Conservation (phyloP, 176 grass and related monocot species). For the Oryza officinalis region DNA sequence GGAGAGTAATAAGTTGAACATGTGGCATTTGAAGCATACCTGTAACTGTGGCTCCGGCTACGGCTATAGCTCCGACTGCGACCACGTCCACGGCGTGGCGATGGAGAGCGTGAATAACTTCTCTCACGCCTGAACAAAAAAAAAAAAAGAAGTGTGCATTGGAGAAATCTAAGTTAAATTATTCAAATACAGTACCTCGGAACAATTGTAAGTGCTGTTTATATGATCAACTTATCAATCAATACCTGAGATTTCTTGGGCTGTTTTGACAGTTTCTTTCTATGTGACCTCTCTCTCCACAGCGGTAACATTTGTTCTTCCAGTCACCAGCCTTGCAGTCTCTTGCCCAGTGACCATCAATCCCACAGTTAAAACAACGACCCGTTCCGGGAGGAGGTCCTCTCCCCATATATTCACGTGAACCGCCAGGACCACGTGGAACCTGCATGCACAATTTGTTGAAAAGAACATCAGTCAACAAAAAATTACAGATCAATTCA, state of each 20-base stretch:
- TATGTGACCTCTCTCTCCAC: slow-evolving; percentile 93
- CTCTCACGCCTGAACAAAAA: slow-evolving; percentile 51
- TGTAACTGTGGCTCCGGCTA: slow-evolving; percentile 69
- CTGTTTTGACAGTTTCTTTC: slow-evolving; percentile 99
- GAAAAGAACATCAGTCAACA: background rate
- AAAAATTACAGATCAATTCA: background rate
- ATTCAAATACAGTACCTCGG: background rate
- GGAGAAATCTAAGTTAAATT: background rate
- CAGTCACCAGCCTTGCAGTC: slow-evolving; percentile 98
- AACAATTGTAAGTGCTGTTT: background rate
- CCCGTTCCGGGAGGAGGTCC: slow-evolving; percentile 92
- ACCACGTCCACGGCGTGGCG: slow-evolving; percentile 62
- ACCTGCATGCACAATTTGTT: slow-evolving; percentile 30
- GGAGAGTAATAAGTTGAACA: background rate
- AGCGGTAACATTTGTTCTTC: slow-evolving; percentile 99
- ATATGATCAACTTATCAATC: background rate
- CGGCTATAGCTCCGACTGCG: slow-evolving; percentile 81
- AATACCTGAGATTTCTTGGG: slow-evolving; percentile 71
- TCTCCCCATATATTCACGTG: slow-evolving; percentile 82
- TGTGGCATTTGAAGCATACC: slow-evolving; percentile 31
- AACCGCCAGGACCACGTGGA: slow-evolving; percentile 70
- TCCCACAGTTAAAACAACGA: slow-evolving; percentile 93
- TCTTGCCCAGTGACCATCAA: slow-evolving; percentile 98
- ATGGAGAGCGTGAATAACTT: slow-evolving; percentile 77
- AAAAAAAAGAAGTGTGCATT: background rate